A percentile compares a stretch with the other conserved stretches of the same genome.
Evolutionary conservation across 2,329 filamentous ascomycete genomes (phyloP).

Genomic region (Triangularia setosa): DNA sequence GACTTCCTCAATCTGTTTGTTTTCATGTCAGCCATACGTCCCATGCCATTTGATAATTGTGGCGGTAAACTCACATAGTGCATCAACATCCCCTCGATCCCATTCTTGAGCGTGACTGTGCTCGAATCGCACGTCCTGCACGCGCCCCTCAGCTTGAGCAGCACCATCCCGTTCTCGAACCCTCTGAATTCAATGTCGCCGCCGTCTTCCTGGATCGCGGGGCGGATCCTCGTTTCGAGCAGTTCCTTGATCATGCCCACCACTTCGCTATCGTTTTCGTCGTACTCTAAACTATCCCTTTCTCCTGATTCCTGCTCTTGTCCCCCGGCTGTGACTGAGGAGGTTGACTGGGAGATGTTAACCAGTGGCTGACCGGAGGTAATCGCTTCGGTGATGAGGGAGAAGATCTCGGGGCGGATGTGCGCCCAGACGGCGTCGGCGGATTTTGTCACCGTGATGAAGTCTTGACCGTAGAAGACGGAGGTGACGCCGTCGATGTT

Average conservation of each 20-base stretch:
- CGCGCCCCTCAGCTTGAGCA: conserved; percentile 82
- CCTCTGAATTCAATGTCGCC: conserved; percentile 95
- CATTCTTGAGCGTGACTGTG: conserved; percentile 94
- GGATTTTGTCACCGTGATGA: conserved; percentile 94
- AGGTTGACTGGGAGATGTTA: conserved; percentile 55
- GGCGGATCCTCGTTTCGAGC: conserved; percentile 88
- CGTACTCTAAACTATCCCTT: conserved; percentile 72
- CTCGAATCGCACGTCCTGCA: conserved; percentile 96
- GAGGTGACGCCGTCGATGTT: conserved; percentile 92
- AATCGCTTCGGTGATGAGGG: conserved; percentile 88
- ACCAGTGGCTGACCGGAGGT: conserved; percentile 81
- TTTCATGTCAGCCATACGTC: conserved; percentile 1
- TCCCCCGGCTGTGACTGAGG: conserved; percentile 35
- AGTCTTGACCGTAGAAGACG: conserved; percentile 91
- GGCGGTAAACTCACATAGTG: conserved; percentile 67
- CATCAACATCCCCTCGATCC: conserved; percentile 98
- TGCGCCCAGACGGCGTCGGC: conserved; percentile 88
- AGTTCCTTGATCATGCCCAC: conserved; percentile 99
- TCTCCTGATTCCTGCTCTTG: conserved; percentile 47
- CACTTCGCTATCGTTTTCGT: conserved; percentile 89
- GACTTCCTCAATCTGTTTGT: conserved; percentile 81
- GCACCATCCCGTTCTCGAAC: conserved; percentile 81
- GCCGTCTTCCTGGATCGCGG: conserved; percentile 95
- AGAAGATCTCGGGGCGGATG: conserved; percentile 92
- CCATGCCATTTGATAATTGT: background rate